Evolutionary conservation across 371 early-diverging fungal genomes (phyloP).

Genomic region (Mortierella sp.): DNA sequence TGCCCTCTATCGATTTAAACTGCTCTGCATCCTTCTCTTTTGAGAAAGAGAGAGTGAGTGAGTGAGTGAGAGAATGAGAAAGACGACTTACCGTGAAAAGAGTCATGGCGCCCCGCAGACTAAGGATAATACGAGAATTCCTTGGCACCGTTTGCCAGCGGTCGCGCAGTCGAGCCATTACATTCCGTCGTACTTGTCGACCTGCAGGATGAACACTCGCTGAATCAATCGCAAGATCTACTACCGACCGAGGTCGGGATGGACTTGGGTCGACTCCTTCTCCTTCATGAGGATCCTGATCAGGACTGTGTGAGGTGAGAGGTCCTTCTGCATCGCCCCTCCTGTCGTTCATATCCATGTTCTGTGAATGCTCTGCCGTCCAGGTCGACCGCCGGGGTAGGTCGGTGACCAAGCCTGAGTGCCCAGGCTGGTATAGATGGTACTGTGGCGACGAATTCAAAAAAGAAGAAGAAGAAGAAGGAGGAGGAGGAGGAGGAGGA

Average conservation of each 20-base stretch:
- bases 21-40: background rate
- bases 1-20: background rate
- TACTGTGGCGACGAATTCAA: background rate
- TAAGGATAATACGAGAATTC: slow-evolving; percentile 43
- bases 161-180: slow-evolving; percentile 11
- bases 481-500: background rate
- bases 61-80: background rate
- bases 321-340: background rate
- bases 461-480: background rate
- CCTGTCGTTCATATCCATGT: background rate
- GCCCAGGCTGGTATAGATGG: background rate
- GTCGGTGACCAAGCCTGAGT: too few species aligned
- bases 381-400: too few species aligned
- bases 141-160: slow-evolving; percentile 34
- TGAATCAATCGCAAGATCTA: slow-evolving; percentile 35
- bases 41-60: background rate
- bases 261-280: background rate
- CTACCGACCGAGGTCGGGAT: slow-evolving; percentile 35
- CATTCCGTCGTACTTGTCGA: slow-evolving; percentile 32
- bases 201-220: slow-evolving; percentile 27
- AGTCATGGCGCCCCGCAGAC: slow-evolving; percentile 12
- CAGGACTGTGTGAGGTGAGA: too few species aligned
- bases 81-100: slow-evolving; percentile 27
- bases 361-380: background rate
- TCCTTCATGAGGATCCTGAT: background rate